Evolutionary conservation across 2,329 filamentous ascomycete species (phyloP), one percentile per base, ranked within the genome.

Genomic region (Cladosporium sp.): DNA sequence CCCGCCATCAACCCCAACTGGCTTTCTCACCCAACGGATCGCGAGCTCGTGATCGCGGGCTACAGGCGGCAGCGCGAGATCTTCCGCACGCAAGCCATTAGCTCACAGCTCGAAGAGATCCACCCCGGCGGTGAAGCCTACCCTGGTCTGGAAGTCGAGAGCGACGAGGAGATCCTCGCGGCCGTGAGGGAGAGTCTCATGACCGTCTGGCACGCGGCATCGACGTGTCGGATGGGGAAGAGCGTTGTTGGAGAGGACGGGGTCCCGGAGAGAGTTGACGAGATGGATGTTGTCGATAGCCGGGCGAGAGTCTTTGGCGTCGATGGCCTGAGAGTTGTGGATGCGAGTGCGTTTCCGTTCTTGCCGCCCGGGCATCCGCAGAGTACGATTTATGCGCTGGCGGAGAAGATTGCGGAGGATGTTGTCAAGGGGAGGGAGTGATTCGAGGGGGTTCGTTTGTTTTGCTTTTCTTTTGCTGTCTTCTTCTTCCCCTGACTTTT

Each of bases 1-100:
- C 70, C 71, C 0, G 37, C 65, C 14, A 61, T 73, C 43, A 58
- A 70, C 42, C 67, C 68, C 0, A 63, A 63, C 34, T 72, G 67
- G 67, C 58, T 73, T 4, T 65, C 63, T 3, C 48, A 67, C 32
- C 56, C 58, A 0, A 55, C 58, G 0, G 70, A 72, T 44, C 53
- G 62, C 18, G 60, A 65, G 10, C 37, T 72, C 1, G 66, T 63
- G 0, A 45, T 74, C 1, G 62, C 62, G 3, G 57, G 59, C 4
- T 66, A 62, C 58, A 65, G 64, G 19, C 55, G 74, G 9, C 48
- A 50, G 5, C 63, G 69, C 9, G 43, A 65, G 32, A 53, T 63
- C 2, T 67, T 66, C 44, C 19, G 14, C n/a, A 35, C 43, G 3
- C 37, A 55, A 0, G 63, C 59, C 2, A 60, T 69, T 43, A 46